A percentile compares a stretch with the other conserved stretches of the same genome.
These are phyloP conservation scores for Nannochloropsis salina DNA, from an alignment of 108 stramenopile genomes.

Conservation along the genomic window DNA sequence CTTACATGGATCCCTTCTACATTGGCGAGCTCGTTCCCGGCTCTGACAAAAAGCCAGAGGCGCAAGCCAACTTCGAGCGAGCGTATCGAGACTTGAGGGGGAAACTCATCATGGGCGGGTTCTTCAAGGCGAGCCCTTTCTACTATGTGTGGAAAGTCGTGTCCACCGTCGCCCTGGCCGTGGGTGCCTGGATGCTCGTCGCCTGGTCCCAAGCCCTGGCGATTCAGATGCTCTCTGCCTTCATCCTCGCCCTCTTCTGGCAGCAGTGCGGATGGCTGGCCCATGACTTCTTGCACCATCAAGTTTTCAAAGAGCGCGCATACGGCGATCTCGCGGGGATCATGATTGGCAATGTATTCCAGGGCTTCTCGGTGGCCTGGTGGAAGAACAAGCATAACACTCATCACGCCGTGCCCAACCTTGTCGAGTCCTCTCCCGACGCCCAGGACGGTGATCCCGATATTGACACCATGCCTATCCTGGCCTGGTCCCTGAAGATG, in stretches of 20 bases:
- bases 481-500: slow-evolving; percentile 93
- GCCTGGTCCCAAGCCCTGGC: slow-evolving; percentile 60
- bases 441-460: slow-evolving; percentile 58
- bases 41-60: slow-evolving; percentile 23
- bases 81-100: slow-evolving; percentile 84
- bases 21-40: slow-evolving; percentile 78
- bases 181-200: slow-evolving; percentile 66
- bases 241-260: slow-evolving; percentile 88
- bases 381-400: slow-evolving; percentile 84
- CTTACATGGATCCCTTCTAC: slow-evolving; percentile 79
- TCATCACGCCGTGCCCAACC: slow-evolving; percentile 96
- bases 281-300: slow-evolving; percentile 96
- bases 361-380: slow-evolving; percentile 59
- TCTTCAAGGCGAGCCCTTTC: slow-evolving; percentile 78
- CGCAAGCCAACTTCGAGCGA: slow-evolving; percentile 80
- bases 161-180: slow-evolving; percentile 76
- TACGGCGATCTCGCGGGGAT: slow-evolving; percentile 83
- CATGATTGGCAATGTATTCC: slow-evolving; percentile 84
- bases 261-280: slow-evolving; percentile 99
- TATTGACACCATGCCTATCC: slow-evolving; percentile 97
- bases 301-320: slow-evolving; percentile 82
- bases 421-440: slow-evolving; percentile 62
- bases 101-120: slow-evolving; percentile 82
- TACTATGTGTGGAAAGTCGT: slow-evolving; percentile 90
- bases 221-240: slow-evolving; percentile 74